phyloP scores from a whole-genome alignment of 164 flowering plant species.

The Vitis riparia region DNA sequence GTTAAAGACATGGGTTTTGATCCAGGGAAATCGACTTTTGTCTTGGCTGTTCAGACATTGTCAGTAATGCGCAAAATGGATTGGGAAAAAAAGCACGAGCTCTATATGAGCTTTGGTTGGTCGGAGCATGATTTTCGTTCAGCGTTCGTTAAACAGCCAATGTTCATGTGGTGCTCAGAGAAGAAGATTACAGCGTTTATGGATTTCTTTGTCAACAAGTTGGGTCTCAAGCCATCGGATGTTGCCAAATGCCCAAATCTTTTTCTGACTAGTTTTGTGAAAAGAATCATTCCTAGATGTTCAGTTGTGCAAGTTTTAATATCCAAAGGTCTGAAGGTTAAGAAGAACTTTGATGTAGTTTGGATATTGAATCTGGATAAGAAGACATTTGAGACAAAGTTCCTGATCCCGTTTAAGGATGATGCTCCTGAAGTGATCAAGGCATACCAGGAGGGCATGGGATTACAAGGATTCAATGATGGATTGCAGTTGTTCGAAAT shows the following conservation, averaged over 20 bases:
- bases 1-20: conserved; percentile 18
- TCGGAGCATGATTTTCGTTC: conserved; percentile 8
- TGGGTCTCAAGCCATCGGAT: neutral
- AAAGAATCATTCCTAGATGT: neutral
- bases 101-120: conserved; percentile 12
- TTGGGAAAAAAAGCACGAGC: conserved; percentile 7
- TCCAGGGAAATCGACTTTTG: conserved; percentile 1
- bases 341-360: neutral
- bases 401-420: neutral
- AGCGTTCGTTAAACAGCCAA: too few species aligned
- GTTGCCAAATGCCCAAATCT: neutral
- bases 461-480: conserved; percentile 1
- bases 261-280: neutral
- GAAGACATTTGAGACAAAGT: conserved; percentile 3
- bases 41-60: neutral
- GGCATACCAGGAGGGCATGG: conserved; percentile 11
- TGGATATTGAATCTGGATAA: neutral
- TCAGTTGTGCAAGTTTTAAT: neutral
- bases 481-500: neutral
- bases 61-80: neutral
- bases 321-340: neutral
- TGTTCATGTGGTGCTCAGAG: neutral
- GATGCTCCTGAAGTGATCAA: conserved; percentile 12
- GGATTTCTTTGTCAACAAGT: conserved; percentile 5
- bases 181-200: conserved; percentile 9